phyloP scores from a whole-genome alignment of 805 yeast species.

The Starmerella roubikii region DNA sequence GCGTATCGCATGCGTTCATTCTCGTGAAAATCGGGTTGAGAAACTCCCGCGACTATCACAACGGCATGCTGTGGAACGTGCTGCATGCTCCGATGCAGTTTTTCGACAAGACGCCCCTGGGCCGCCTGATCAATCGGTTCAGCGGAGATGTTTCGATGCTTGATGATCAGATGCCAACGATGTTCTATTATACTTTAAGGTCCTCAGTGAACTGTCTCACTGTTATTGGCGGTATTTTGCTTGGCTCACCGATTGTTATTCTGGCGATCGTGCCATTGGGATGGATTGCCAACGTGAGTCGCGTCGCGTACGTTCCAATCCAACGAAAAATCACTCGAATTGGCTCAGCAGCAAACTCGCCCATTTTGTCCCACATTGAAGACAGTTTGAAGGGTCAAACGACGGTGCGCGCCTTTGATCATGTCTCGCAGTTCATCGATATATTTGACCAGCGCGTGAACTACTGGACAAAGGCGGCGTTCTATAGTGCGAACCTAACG shows the following conservation, averaged over 20 bases:
- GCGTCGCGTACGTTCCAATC: slow-evolving; percentile 49
- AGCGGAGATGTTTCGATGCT: slow-evolving; percentile 67
- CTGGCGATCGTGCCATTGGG: slow-evolving; percentile 43
- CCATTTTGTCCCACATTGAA: slow-evolving; percentile 67
- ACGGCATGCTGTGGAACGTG: slow-evolving; percentile 40
- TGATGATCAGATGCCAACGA: slow-evolving; percentile 55
- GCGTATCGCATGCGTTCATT: slow-evolving; percentile 34
- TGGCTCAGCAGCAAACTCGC: slow-evolving; percentile 53
- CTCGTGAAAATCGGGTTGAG: slow-evolving; percentile 37
- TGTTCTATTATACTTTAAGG: slow-evolving; percentile 39
- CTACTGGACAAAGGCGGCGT: slow-evolving; percentile 30
- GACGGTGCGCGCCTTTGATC: slow-evolving; percentile 62
- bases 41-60: slow-evolving; percentile 31
- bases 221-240: slow-evolving; percentile 42
- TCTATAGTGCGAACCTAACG: slow-evolving; percentile 68
- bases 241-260: slow-evolving; percentile 57
- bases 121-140: slow-evolving; percentile 63
- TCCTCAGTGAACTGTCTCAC: slow-evolving; percentile 42
- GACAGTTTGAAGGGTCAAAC: slow-evolving; percentile 67
- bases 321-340: slow-evolving; percentile 68
- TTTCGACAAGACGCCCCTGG: slow-evolving; percentile 69
- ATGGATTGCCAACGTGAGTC: slow-evolving; percentile 49
- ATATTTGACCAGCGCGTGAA: slow-evolving; percentile 19
- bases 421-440: slow-evolving; percentile 44
- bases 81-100: slow-evolving; percentile 64